Percentiles rank a stretch among this genome's conserved stretches.
These are phyloP conservation scores for Durotheca rogersii DNA, from an alignment of 495 filamentous ascomycete species.

Conservation along the genomic window DNA sequence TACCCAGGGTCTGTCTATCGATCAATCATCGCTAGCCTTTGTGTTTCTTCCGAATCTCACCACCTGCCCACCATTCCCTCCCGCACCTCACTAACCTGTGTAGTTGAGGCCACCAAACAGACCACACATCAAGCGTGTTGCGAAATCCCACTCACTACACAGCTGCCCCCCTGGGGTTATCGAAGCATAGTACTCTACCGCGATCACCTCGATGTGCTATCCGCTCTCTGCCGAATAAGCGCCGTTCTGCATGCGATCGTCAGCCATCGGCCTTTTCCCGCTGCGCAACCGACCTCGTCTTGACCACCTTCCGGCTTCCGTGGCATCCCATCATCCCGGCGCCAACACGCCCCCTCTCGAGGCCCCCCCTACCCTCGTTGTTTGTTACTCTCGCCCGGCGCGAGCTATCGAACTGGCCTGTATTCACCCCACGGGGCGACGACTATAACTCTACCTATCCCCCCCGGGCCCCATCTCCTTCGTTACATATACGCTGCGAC, in stretches of 20 bases:
- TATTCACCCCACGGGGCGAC: constrained; percentile 6
- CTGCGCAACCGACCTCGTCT: constrained; percentile 30
- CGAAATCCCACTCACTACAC: too few species aligned
- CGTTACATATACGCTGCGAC: constrained; percentile 21
- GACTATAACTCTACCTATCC: constrained; percentile 13
- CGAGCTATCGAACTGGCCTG: constrained; percentile 35
- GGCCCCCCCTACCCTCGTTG: constrained; percentile 18
- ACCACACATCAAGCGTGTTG: constrained; percentile 11
- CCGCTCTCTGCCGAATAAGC: constrained; percentile 15
- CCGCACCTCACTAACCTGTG: background rate
- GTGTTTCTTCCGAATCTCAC: too few species aligned
- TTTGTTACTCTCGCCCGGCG: constrained; percentile 43
- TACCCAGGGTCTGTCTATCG: too few species aligned
- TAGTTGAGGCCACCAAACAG: constrained; percentile 9
- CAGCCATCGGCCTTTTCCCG: constrained; percentile 29
- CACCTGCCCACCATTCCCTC: background rate
- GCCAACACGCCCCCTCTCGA: constrained; percentile 28
- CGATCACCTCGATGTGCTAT: constrained; percentile 6
- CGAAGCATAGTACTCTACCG: background rate
- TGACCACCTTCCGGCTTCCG: constrained; percentile 29
- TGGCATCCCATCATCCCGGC: constrained; percentile 33
- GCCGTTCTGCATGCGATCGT: constrained; percentile 19
- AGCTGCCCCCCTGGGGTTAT: too few species aligned
- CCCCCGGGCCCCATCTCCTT: constrained; percentile 4
- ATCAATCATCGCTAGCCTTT: too few species aligned